These are phyloP conservation scores for Haplosporangium gracile DNA, from an alignment of 192 early-diverging fungal species.

Conservation along the genomic window DNA sequence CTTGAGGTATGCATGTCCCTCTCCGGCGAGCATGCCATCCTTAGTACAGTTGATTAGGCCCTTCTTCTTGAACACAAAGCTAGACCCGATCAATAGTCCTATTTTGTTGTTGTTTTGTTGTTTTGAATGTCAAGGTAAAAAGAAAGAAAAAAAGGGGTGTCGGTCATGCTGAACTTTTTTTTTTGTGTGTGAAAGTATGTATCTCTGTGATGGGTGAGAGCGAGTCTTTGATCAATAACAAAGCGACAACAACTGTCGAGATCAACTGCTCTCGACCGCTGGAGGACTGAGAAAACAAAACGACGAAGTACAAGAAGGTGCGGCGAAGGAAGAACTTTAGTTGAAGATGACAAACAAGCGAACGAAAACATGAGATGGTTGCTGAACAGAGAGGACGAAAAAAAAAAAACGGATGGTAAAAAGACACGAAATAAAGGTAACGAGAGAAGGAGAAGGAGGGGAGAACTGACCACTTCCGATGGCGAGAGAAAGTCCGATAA, in stretches of 20 bases:
- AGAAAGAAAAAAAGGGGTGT: conserved; percentile 4
- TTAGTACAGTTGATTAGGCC: conserved; percentile 86
- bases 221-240: not conserved
- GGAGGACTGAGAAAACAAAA: not conserved
- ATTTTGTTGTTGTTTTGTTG: not conserved
- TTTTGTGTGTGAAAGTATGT: not conserved
- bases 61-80: conserved; percentile 96
- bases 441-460: not conserved
- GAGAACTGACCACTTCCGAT: conserved; percentile 66
- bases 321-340: not conserved
- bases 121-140: not conserved
- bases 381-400: not conserved
- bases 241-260: not conserved
- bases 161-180: conserved; percentile 12
- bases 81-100: conserved; percentile 85
- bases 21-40: conserved; percentile 62
- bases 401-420: not conserved
- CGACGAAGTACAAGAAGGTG: not conserved
- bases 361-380: not conserved
- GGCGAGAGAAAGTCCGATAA: conserved; percentile 87
- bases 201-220: too few species aligned
- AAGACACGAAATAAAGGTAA: too few species aligned
- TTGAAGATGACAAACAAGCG: too few species aligned
- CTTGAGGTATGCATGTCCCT: conserved; percentile 64
- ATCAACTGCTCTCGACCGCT: not conserved